Evolutionary conservation across 1,284 basidiomycete species (phyloP), one percentile per base, ranked within the genome.

Genomic region (Malassezia vespertilionis): DNA sequence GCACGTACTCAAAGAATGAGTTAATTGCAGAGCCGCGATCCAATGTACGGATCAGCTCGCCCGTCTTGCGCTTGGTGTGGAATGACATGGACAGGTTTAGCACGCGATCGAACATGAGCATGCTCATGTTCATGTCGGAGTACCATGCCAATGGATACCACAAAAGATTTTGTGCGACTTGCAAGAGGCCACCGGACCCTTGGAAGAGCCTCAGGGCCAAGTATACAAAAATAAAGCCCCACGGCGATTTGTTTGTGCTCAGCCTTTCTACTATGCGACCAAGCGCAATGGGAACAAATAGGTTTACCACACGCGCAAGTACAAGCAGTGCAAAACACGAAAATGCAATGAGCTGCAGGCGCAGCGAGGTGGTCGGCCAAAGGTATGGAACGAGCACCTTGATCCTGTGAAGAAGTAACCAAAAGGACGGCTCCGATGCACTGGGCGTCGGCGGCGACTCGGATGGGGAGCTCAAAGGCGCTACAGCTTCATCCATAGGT

Each of bases 61-160:
- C 80, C 3, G 80, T 81, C 72, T 80, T 80, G 52, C 79, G 78
- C 53, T 78, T 78, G 10, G 79, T 82, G 71, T 89, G 83, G 78
- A 84, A 90, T n/a, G 82, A 78, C 58, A 89, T 80, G 8, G 82
- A 84, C 18, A 91, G 78, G 53, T 67, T 58, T 36, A 69, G 58
- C 20, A 64, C 48, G 38, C 64, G 67, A 32, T 65, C 56, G 33
- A 70, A 70, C n/a, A 65, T 61, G 61, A 69, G 63, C 34, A 65
- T 54, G 46, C 60, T 63, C 60, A 69, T 63, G 51, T 56, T 54
- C 28, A 66, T 52, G 43, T 69, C 64, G 52, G 82, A 86, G 67
- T 81, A 85, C 73, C 87, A 85, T 79, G 87, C 83, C 22, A 90
- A 82, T 2, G 86, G 85, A 10, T 81, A 78, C 83, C 84, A 72